These are phyloP conservation scores for Groenewaldozyma auringiensis DNA, from an alignment of 1,139 yeast genomes.

Conservation along the genomic window DNA sequence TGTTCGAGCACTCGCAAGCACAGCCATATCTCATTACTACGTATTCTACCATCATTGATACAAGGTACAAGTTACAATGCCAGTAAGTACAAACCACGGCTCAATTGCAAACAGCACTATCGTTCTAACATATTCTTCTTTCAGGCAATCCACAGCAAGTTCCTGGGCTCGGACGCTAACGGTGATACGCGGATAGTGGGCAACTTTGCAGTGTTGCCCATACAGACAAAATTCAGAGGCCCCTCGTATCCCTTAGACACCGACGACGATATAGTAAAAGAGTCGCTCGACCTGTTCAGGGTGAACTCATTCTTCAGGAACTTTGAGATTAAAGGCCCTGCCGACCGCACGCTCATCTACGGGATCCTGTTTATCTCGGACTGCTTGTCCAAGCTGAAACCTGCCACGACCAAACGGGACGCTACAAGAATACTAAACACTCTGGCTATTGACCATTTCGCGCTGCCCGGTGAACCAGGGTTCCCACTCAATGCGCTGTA, in stretches of 20 bases:
- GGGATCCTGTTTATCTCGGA: conserved; percentile 90
- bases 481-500: conserved; percentile 87
- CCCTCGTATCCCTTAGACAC: conserved; percentile 82
- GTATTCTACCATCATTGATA: background rate
- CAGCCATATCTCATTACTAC: background rate
- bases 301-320: conserved; percentile 95
- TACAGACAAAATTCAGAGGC: conserved; percentile 78
- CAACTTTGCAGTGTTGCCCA: conserved; percentile 73
- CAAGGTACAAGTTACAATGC: background rate
- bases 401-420: conserved; percentile 39
- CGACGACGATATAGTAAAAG: conserved; percentile 93
- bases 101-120: too few relatives aligned
- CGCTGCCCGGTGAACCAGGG: conserved; percentile 91
- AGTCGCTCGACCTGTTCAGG: conserved; percentile 79
- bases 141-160: conserved; percentile 87
- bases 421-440: conserved; percentile 72
- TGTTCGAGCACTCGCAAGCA: background rate
- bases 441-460: conserved; percentile 77
- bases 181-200: conserved; percentile 38
- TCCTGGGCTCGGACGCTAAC: conserved; percentile 40
- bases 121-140: conserved; percentile 3
- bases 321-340: conserved; percentile 93
- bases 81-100: background rate
- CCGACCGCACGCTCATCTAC: conserved; percentile 89
- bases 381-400: conserved; percentile 57